Evolutionary conservation across 2,329 filamentous ascomycete species (phyloP).

Genomic region (Colletotrichum zoysiae): DNA sequence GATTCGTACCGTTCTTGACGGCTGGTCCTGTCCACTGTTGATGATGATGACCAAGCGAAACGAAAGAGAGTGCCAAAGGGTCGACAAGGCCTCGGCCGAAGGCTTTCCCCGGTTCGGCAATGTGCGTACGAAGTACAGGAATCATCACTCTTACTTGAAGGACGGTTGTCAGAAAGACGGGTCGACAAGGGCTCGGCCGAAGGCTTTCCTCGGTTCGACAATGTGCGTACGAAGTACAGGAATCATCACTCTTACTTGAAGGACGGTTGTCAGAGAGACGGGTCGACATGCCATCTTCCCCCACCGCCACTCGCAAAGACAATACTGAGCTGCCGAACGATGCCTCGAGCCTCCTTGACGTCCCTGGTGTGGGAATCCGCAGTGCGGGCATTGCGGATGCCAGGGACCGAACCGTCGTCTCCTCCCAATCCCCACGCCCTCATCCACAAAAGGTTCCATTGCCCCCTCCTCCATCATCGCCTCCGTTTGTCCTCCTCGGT

Average conservation of each 20-base stretch:
- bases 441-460: constrained; percentile 15
- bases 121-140: neutral
- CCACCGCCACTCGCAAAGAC: constrained; percentile 31
- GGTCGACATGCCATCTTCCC: constrained; percentile 11
- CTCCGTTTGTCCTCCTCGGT: constrained; percentile 12
- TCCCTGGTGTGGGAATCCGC: constrained; percentile 13
- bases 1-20: neutral
- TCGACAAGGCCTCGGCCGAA: neutral
- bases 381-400: constrained; percentile 32
- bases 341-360: constrained; percentile 4
- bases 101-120: neutral
- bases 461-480: constrained; percentile 10
- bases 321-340: constrained; percentile 23
- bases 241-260: neutral
- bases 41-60: constrained; percentile 4
- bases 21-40: neutral
- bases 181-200: neutral
- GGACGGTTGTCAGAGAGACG: constrained; percentile 26
- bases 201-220: constrained; percentile 1
- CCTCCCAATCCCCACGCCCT: constrained; percentile 15
- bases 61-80: neutral
- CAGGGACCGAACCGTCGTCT: constrained; percentile 39
- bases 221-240: neutral
- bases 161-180: constrained; percentile 26
- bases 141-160: neutral